These are phyloP conservation scores for Lumnitzera racemosa DNA, from an alignment of 345 rosid species.

Conservation along the genomic window DNA sequence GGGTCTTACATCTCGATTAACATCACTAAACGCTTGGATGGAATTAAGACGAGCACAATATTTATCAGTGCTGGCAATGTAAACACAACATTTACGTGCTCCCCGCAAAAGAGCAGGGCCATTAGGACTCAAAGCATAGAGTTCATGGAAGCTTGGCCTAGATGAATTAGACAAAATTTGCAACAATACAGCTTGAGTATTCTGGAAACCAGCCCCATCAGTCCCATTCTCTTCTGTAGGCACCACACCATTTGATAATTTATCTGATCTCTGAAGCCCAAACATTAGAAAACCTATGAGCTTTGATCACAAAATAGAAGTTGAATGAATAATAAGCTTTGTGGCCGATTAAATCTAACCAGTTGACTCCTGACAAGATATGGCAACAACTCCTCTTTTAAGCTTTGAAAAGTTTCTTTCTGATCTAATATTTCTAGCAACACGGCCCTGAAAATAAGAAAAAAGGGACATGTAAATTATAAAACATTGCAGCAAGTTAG, in stretches of 20 bases:
- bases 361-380: slow-evolving; percentile 89
- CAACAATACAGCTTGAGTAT: slow-evolving; percentile 42
- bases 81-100: slow-evolving; percentile 87
- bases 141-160: slow-evolving; percentile 62
- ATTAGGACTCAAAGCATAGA: slow-evolving; percentile 28
- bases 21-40: slow-evolving; percentile 87
- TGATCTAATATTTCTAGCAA: slow-evolving; percentile 64
- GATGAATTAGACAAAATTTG: slow-evolving; percentile 70
- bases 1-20: slow-evolving; percentile 81
- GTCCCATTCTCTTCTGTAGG: slow-evolving; percentile 70
- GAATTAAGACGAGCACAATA: slow-evolving; percentile 77
- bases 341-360: slow-evolving; percentile 48
- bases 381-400: slow-evolving; percentile 81
- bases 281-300: slow-evolving; percentile 10
- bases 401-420: slow-evolving; percentile 67
- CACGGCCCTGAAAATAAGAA: slow-evolving; percentile 43
- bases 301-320: slow-evolving; percentile 2
- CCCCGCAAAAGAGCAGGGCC: slow-evolving; percentile 36
- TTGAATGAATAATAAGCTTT: not conserved
- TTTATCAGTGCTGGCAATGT: slow-evolving; percentile 65
- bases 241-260: slow-evolving; percentile 30
- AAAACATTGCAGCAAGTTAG: slow-evolving; percentile 1
- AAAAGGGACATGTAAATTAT: not conserved
- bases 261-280: slow-evolving; percentile 54
- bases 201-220: slow-evolving; percentile 44